Percentiles rank a stretch among this genome's conserved stretches.
phyloP scores from a whole-genome alignment of 2,329 filamentous ascomycete genomes.

The Pseudogymnoascus sp. region DNA sequence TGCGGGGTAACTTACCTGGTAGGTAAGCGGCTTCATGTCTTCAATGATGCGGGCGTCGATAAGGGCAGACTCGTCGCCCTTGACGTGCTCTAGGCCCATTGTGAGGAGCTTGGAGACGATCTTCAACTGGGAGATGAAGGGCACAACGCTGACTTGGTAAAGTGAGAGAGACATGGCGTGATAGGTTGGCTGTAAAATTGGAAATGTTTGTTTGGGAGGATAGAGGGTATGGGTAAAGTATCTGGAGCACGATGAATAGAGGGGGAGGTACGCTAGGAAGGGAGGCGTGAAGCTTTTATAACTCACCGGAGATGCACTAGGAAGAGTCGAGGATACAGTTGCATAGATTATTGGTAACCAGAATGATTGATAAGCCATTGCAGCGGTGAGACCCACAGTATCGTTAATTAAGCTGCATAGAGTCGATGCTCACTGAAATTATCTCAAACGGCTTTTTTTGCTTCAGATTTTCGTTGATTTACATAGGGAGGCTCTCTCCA shows the following conservation, averaged over 20 bases:
- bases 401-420: background rate
- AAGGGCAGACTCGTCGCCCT: slow-evolving; percentile 27
- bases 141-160: slow-evolving; percentile 31
- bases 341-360: background rate
- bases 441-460: background rate
- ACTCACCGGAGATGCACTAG: background rate
- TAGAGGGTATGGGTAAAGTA: background rate
- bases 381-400: background rate
- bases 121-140: slow-evolving; percentile 35
- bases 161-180: slow-evolving; percentile 20
- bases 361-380: background rate
- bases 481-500: background rate
- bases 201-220: background rate
- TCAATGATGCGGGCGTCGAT: slow-evolving; percentile 34
- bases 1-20: slow-evolving; percentile 28
- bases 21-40: slow-evolving; percentile 42
- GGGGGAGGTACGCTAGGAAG: background rate
- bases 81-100: slow-evolving; percentile 34
- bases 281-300: background rate
- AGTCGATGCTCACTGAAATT: background rate
- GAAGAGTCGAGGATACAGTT: background rate
- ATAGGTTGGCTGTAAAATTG: background rate
- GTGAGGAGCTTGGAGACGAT: slow-evolving; percentile 35
- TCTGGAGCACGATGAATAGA: background rate
- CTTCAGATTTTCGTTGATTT: background rate